phyloP scores from a whole-genome alignment of 257 asterid genomes.

The Ophiorrhiza pumila region DNA sequence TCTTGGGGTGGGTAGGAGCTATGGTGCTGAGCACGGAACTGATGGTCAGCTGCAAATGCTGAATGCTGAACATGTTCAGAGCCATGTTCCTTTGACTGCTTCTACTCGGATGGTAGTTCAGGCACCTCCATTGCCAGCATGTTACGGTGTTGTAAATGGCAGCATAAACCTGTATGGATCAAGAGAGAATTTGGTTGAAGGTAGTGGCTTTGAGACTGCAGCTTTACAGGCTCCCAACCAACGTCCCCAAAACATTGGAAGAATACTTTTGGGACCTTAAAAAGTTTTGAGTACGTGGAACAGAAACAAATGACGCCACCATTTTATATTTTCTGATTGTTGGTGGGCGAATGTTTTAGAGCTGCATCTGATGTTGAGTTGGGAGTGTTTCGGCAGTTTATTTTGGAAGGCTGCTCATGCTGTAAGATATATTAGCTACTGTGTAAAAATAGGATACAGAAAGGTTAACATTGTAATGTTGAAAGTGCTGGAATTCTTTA shows the following conservation, averaged over 20 bases:
- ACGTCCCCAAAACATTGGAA: constrained; percentile 36
- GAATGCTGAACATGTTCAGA: constrained; percentile 31
- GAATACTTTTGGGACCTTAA: constrained; percentile 42
- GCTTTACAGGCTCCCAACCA: constrained; percentile 34
- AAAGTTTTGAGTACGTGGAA: constrained; percentile 4
- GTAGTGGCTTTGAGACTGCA: constrained; percentile 27
- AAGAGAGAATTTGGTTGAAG: constrained; percentile 23
- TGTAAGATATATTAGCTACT: constrained; percentile 19
- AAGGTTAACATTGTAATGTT: neutral
- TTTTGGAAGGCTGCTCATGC: constrained; percentile 19
- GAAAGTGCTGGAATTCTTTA: constrained; percentile 5
- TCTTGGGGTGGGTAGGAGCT: constrained; percentile 79
- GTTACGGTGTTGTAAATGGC: constrained; percentile 37
- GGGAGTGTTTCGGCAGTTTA: constrained; percentile 11
- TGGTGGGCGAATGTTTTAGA: constrained; percentile 13
- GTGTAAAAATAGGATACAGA: constrained; percentile 17
- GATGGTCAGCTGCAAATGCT: constrained; percentile 30
- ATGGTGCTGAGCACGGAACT: constrained; percentile 31
- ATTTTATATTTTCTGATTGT: constrained; percentile 4
- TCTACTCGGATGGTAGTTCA: constrained; percentile 43
- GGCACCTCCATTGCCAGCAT: constrained; percentile 38
- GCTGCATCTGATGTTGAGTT: constrained; percentile 16
- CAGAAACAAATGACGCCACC: constrained; percentile 15
- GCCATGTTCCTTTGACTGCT: constrained; percentile 30
- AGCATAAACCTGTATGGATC: constrained; percentile 25